phyloP scores from a whole-genome alignment of 768 basidiomycete species.

The Lentinus brumalis region DNA sequence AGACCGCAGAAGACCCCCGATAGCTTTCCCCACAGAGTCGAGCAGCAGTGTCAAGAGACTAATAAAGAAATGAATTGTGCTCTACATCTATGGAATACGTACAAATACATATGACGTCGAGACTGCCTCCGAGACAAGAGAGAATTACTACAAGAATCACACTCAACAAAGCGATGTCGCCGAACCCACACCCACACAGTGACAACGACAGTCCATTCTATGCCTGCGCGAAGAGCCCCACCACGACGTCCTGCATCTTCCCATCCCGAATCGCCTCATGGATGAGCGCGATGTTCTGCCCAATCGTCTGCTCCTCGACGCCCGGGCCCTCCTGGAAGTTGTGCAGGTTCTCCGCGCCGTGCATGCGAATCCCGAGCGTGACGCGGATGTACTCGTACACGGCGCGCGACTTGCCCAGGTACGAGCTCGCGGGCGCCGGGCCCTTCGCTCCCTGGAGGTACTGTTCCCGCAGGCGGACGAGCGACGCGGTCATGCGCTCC shows the following conservation, averaged over 20 bases:
- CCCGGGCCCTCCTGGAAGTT: conserved; percentile 64
- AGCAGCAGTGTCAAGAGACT: neutral
- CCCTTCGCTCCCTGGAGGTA: conserved; percentile 64
- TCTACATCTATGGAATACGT: conserved; percentile 4
- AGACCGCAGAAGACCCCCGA: no score
- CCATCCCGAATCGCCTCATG: conserved; percentile 82
- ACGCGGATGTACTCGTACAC: conserved; percentile 79
- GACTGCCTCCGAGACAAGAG: neutral
- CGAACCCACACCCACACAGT: neutral
- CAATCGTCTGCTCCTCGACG: conserved; percentile 67
- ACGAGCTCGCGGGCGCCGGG: conserved; percentile 63
- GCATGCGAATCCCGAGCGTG: conserved; percentile 76
- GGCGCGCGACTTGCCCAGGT: conserved; percentile 66
- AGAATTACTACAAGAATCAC: neutral
- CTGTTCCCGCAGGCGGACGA: conserved; percentile 52
- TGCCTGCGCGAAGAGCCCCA: conserved; percentile 43
- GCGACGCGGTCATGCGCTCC: conserved; percentile 43
- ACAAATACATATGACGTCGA: conserved; percentile 2
- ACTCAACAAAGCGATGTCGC: no score
- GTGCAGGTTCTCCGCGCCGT: conserved; percentile 72
- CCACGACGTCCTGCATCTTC: conserved; percentile 60
- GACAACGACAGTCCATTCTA: conserved; percentile 1
- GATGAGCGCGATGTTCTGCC: conserved; percentile 72
- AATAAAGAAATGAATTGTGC: neutral
- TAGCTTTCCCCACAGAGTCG: no score